Evolutionary conservation across 768 basidiomycete species (phyloP).

Genomic region (Podaxis pistillaris): DNA sequence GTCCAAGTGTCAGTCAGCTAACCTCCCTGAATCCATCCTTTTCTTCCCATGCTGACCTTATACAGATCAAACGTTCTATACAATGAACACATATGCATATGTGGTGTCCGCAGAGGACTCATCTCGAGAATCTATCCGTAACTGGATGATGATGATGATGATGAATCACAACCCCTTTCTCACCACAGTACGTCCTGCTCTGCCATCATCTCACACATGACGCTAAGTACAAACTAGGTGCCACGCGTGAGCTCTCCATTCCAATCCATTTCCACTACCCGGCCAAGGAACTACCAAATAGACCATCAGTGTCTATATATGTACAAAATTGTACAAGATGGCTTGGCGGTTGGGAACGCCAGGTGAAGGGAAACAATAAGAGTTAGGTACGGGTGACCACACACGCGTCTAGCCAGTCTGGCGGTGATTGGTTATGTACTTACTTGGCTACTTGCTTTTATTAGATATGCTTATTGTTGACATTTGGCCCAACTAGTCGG

Average conservation of each 20-base stretch:
- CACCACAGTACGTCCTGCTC: background rate
- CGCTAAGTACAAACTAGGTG: background rate
- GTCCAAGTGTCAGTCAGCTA: too few relatives aligned
- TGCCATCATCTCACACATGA: background rate
- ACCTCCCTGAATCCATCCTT: background rate
- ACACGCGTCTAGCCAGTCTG: background rate
- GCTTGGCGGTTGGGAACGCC: background rate
- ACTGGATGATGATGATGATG: background rate
- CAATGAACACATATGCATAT: background rate
- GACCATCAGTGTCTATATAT: conserved; percentile 9
- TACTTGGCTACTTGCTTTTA: background rate
- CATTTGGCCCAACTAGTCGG: background rate
- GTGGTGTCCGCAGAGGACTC: background rate
- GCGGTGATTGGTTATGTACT: conserved; percentile 1
- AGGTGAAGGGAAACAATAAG: conserved; percentile 7
- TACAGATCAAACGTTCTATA: background rate
- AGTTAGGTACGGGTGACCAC: conserved; percentile 5
- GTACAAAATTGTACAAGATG: background rate
- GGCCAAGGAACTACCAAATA: background rate
- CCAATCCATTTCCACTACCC: background rate
- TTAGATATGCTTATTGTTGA: conserved; percentile 6
- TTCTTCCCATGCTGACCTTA: background rate
- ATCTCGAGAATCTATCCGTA: background rate
- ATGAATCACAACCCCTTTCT: background rate
- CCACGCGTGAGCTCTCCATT: conserved; percentile 1